Evolutionary conservation across 257 asterid genomes (phyloP), one percentile per base, ranked within the genome.

Genomic region (Ballota nigra): DNA sequence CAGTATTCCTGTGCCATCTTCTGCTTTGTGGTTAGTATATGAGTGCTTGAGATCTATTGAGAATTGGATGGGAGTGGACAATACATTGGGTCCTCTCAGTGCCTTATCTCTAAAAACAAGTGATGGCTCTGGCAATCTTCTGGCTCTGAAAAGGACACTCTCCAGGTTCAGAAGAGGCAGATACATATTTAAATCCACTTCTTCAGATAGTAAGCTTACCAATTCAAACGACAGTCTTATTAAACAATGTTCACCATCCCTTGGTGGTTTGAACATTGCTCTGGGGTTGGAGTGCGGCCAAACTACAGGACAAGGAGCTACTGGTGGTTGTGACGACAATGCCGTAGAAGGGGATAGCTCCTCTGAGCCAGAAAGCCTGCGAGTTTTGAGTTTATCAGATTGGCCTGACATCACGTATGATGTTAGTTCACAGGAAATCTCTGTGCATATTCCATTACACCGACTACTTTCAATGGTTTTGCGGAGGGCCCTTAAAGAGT

Each of bases 31-130:
- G 95, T 85, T 94, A 73, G 83, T 89, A 41, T 80, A 80, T 72
- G 98, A 94, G 83, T 92, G 97, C 84, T 83, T 94, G 83, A 88
- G 85, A 80, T 90, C 97, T 61, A 83, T 94, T 11, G 99, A 89
- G 63, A 87, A 83, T 81, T 95, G 97, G 97, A 74, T 92, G 77
- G 88, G 80, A 71, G 76, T 81, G 69, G 96, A 95, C 81, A 87
- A 86, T 69, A 83, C 92, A 13, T 80, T 86, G 70, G 95, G 93
- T 28, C 75, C 85, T 75, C 83, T 81, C 69, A 69, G 81, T 70
- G 72, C 83, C 75, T 76, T 86, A 56, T 79, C 90, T 72, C 85
- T 77, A 15, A 88, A 88, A 75, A 41, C 83, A 60, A 82, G 76
- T 75, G 79, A 84, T 63, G 79, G 73, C 71, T 77, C 97, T 68